Base-by-base conservation (phyloP, 1,139 yeast genomes). In the Eremothecium coryli region DNA sequence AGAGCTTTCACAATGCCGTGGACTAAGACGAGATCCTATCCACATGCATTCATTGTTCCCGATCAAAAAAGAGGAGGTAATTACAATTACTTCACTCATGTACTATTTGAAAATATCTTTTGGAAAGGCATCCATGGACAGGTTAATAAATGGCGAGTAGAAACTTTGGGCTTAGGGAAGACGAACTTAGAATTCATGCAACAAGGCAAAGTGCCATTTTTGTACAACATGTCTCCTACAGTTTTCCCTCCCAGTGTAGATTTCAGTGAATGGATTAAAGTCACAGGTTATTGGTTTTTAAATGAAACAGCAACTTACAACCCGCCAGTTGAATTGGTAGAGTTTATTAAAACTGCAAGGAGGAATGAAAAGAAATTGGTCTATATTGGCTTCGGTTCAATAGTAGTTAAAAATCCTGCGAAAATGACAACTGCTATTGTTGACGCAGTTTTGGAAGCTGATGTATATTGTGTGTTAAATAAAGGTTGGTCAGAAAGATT, bases 1-100 rank as follows among this genome's bases (percentile, higher is more conserved):
- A 67, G 97, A 48, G 96, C 97, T 0, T 90, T 88, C 52, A 90
- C 97, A 0, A 88, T 88, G 97, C 97, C 97, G 0, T 88, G 97
- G 97, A 84, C 96, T 0, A 64, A 95, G 46, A 88, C 97, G 0
- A 69, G 94, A 44, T 93, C 95, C 0, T 88, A 88, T 53, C 96
- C 96, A 1, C 96, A 88, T 63, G 97, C 97, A 0, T 86, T 88
- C 46, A 77, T 88, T 49, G 95, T 85, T 4, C 96, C 97, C 0
- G 96, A 85, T 40, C 93, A 82, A 55, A 84, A 81, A 52, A 73
- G 81, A 57, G 95, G 96, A 6, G 95, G 96, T 1, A 79, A 90
- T 4, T 88, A 88, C 60, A 88, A 88, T 54, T 84, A 84, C 51
- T 65, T 90, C 60, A 86, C 97, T 0, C 94, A 90, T 58, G 88